Conservation (phyloP, 2,329 filamentous ascomycete genomes). For the Cladophialophora immunda region DNA sequence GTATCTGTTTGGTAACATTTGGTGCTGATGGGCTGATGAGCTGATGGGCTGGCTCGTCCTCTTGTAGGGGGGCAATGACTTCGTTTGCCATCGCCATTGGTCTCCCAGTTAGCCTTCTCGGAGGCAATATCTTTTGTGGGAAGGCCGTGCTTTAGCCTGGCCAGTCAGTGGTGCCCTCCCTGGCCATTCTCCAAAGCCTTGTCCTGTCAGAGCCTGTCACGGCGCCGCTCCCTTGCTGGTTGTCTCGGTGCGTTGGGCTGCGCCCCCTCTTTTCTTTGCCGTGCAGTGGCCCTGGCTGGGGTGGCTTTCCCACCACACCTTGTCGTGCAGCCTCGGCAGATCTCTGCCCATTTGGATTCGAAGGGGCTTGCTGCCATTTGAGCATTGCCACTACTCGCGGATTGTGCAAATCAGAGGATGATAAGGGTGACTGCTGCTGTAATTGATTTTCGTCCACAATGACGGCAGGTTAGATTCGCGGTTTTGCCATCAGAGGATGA, state of each 20-base stretch:
- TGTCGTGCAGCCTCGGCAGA: slow-evolving; percentile 38
- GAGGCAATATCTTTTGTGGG: slow-evolving; percentile 27
- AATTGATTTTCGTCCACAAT: background rate
- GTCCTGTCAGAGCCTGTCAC: slow-evolving; percentile 26
- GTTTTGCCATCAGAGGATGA: background rate
- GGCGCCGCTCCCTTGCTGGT: background rate
- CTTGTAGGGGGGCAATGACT: slow-evolving; percentile 15
- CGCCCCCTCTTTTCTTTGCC: slow-evolving; percentile 17
- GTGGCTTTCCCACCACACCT: slow-evolving; percentile 15
- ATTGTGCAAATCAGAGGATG: slow-evolving; percentile 20
- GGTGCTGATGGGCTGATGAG: slow-evolving; percentile 29
- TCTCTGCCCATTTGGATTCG: slow-evolving; percentile 26
- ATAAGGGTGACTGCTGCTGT: slow-evolving; percentile 25
- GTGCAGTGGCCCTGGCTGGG: slow-evolving; percentile 11
- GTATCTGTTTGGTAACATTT: slow-evolving; percentile 19
- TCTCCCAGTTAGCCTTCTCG: slow-evolving; percentile 20
- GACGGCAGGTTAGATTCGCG: slow-evolving; percentile 1
- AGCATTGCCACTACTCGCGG: slow-evolving; percentile 27
- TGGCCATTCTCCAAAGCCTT: slow-evolving; percentile 32
- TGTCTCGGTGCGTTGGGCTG: slow-evolving; percentile 22
- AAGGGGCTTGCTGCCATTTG: slow-evolving; percentile 7
- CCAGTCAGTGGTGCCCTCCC: slow-evolving; percentile 13
- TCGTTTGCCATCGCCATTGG: slow-evolving; percentile 21
- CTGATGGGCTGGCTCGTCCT: slow-evolving; percentile 13
- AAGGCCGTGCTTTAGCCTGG: slow-evolving; percentile 22